Base-by-base conservation (phyloP, 2,329 filamentous ascomycete species). In the Neofusicoccum kwambonambiense region DNA sequence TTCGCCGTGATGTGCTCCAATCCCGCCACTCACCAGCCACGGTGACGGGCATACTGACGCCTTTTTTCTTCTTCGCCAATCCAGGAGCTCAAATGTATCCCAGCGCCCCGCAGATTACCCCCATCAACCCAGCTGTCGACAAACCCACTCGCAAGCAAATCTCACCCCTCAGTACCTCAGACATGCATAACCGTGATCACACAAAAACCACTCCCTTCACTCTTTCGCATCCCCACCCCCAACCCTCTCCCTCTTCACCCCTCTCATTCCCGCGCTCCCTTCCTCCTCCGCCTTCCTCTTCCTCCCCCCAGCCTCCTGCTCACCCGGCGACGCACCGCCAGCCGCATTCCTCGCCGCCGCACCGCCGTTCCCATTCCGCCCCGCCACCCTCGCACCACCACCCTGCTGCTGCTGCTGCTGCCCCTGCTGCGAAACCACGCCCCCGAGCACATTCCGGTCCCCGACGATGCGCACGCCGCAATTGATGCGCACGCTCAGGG, bases 401-500 rank as follows among this genome's bases (percentile, higher is more conserved):
- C 37, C 8, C 6, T 12, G 31, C 9, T n/a, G 37, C 4, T 22
- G 27, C 41, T 60, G 58, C 35, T 52, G 31, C 15, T 42, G 35
- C 31, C 19, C 9, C 13, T 9, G 41, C n/a, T 19, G 49, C 37
- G 15, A 8, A 2, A 35, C 5, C 27, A 44, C 13, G 4, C 31
- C 62, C 6, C 62, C 51, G 1, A 58, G 7, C 19, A 83, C 68
- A 61, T 85, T 85, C 11, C 76, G 74, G 2, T 73, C 68, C 0
- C 83, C 83, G 42, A 80, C 73, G 15, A 84, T 44, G 31, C 49
- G 51, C 13, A 65, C 49, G 41, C 56, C 57, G 62, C 65, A 67
- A 45, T 67, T 42, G 27, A 68, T 45, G 39, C 17, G 64, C 54
- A 68, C 39, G 62, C 13, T 64, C 27, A 45, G 27, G 13, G 62